phyloP scores from a whole-genome alignment of 2,329 filamentous ascomycete species.

The Botryosphaeria dothidea region DNA sequence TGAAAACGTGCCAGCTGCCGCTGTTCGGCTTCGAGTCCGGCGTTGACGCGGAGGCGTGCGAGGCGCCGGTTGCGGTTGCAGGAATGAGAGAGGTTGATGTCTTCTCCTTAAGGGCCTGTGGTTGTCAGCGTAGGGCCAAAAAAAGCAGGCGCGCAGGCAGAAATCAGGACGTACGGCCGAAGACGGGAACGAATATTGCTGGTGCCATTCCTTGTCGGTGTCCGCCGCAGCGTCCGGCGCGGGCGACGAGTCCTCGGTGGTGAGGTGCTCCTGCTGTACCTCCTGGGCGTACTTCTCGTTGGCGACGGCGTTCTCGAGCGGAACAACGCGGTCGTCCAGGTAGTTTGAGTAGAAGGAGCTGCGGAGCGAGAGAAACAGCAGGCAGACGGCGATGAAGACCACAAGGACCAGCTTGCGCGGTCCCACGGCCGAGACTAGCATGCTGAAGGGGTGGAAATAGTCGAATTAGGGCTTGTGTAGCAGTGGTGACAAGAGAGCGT shows the following conservation, averaged over 20 bases:
- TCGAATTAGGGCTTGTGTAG: neutral
- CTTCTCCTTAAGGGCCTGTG: neutral
- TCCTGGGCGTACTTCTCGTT: conserved; percentile 8
- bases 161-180: neutral
- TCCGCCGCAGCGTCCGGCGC: conserved; percentile 18
- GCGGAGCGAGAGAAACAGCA: conserved; percentile 19
- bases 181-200: conserved; percentile 12
- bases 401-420: conserved; percentile 21
- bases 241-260: conserved; percentile 3
- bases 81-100: conserved; percentile 4
- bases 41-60: neutral
- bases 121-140: neutral
- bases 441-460: neutral
- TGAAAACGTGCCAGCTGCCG: conserved; percentile 18
- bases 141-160: neutral
- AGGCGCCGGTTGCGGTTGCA: conserved; percentile 4
- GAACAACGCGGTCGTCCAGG: conserved; percentile 5
- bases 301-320: conserved; percentile 5
- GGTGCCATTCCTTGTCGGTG: conserved; percentile 13
- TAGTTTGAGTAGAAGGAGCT: conserved; percentile 14
- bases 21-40: neutral
- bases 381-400: conserved; percentile 21
- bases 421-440: conserved; percentile 20
- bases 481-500: neutral
- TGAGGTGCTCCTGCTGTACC: conserved; percentile 7